Percentiles rank a stretch among this genome's conserved stretches.
phyloP scores from a whole-genome alignment of 2,329 filamentous ascomycete species.

The Penicillium polonicum region DNA sequence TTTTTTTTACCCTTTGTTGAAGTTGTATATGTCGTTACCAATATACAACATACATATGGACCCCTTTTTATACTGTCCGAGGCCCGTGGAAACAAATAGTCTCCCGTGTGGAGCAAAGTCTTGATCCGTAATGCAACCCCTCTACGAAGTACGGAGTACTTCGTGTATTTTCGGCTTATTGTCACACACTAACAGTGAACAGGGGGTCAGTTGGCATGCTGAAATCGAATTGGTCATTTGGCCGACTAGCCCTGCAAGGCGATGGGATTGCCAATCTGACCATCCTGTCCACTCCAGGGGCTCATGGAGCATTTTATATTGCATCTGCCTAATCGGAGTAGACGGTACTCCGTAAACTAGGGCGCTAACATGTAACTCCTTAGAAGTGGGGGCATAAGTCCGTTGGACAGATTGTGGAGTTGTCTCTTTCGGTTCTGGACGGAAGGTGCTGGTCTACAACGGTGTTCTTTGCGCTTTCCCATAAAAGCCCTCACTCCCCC shows the following conservation, averaged over 20 bases:
- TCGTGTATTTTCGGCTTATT: neutral
- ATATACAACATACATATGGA: no score
- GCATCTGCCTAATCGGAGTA: conserved; percentile 16
- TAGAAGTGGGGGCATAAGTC: conserved; percentile 6
- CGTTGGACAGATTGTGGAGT: conserved; percentile 1
- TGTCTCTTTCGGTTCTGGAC: conserved; percentile 14
- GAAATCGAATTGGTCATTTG: neutral
- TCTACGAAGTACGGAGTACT: neutral
- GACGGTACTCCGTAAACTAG: neutral
- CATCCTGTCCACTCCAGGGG: neutral
- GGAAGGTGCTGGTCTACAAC: conserved; percentile 12
- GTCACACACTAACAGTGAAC: conserved; percentile 1
- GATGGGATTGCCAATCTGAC: conserved; percentile 7
- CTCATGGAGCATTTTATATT: conserved; percentile 8
- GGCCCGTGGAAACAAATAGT: conserved; percentile 3
- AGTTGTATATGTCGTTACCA: neutral
- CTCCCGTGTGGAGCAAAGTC: conserved; percentile 1
- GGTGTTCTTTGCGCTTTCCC: conserved; percentile 3
- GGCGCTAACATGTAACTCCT: conserved; percentile 15
- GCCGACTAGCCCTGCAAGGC: conserved; percentile 6
- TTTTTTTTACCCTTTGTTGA: neutral
- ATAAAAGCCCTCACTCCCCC: conserved; percentile 12
- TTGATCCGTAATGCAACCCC: conserved; percentile 1
- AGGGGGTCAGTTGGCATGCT: conserved; percentile 2
- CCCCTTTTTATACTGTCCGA: neutral